Evolutionary conservation across 106 monocot species (phyloP).

Genomic region (Vanilla planifolia): DNA sequence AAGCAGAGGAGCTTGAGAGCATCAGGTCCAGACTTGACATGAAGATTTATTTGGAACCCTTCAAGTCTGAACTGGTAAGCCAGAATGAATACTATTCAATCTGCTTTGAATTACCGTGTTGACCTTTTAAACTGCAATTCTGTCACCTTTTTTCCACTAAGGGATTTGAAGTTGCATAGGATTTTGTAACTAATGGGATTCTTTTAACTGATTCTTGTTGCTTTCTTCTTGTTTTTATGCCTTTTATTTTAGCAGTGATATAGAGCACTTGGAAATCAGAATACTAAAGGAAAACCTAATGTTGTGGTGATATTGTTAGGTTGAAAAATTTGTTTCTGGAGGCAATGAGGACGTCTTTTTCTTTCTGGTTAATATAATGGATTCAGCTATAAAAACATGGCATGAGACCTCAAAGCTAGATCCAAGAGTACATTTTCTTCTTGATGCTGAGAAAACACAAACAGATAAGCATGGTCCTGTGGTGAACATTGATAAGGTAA

Average conservation of each 20-base stretch:
- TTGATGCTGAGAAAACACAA: slow-evolving; percentile 59
- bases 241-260: background rate
- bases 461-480: slow-evolving; percentile 73
- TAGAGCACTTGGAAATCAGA: background rate
- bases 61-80: slow-evolving; percentile 79
- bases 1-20: slow-evolving; percentile 50
- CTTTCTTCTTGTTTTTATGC: background rate
- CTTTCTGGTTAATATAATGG: slow-evolving; percentile 60
- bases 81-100: background rate
- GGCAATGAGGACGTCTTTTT: slow-evolving; percentile 46
- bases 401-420: slow-evolving; percentile 67
- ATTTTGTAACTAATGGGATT: too few relatives aligned
- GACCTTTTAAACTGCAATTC: background rate
- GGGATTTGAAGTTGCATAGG: background rate
- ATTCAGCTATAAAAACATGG: slow-evolving; percentile 78
- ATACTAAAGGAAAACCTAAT: slow-evolving; percentile 1
- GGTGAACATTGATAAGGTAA: slow-evolving; percentile 92
- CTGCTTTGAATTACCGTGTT: background rate
- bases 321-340: slow-evolving; percentile 35
- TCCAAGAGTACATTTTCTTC: slow-evolving; percentile 74
- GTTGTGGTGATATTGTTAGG: slow-evolving; percentile 30
- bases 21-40: slow-evolving; percentile 65
- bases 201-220: too few relatives aligned
- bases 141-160: background rate
- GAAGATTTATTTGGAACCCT: slow-evolving; percentile 44